These are phyloP conservation scores for Fraxinus floribunda DNA, from an alignment of 305 asterid species.

Conservation along the genomic window DNA sequence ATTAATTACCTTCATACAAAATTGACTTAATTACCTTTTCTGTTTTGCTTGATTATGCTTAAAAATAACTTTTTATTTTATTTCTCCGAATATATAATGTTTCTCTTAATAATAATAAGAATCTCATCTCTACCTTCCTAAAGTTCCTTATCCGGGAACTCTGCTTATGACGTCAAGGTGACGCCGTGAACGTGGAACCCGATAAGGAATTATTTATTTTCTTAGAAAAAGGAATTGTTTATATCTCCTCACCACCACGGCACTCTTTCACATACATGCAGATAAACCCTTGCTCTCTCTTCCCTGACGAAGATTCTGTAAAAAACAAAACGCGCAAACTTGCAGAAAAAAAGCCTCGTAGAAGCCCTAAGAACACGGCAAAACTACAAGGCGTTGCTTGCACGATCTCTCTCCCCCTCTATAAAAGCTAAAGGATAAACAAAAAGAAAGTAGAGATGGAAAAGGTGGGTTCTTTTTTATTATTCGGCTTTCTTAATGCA, in stretches of 20 bases:
- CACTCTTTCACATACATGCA: not conserved
- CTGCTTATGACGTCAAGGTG: too few relatives aligned
- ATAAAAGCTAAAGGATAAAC: not conserved
- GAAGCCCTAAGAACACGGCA: constrained; percentile 21
- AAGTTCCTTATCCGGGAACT: too few relatives aligned
- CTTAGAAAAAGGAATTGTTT: too few relatives aligned
- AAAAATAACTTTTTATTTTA: too few relatives aligned
- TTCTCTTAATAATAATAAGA: too few relatives aligned
- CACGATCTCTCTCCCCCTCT: constrained; percentile 45
- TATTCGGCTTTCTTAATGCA: not conserved
- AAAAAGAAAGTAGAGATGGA: constrained; percentile 7
- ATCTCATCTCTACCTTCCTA: too few relatives aligned
- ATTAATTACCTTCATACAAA: too few relatives aligned
- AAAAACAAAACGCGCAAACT: constrained; percentile 36
- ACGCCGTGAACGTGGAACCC: too few relatives aligned
- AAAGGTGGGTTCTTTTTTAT: constrained; percentile 24
- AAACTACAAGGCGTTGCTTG: constrained; percentile 45
- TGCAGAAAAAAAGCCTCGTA: constrained; percentile 12
- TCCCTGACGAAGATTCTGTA: constrained; percentile 14
- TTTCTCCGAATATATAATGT: too few relatives aligned
- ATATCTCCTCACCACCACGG: not conserved
- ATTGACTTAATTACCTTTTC: too few relatives aligned
- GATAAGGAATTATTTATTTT: not conserved
- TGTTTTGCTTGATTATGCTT: too few relatives aligned
- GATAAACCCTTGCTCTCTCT: not conserved